Evolutionary conservation across 169 alveolate species (phyloP), one percentile per base, ranked within the genome.

Genomic region (Eimeria tenella): DNA sequence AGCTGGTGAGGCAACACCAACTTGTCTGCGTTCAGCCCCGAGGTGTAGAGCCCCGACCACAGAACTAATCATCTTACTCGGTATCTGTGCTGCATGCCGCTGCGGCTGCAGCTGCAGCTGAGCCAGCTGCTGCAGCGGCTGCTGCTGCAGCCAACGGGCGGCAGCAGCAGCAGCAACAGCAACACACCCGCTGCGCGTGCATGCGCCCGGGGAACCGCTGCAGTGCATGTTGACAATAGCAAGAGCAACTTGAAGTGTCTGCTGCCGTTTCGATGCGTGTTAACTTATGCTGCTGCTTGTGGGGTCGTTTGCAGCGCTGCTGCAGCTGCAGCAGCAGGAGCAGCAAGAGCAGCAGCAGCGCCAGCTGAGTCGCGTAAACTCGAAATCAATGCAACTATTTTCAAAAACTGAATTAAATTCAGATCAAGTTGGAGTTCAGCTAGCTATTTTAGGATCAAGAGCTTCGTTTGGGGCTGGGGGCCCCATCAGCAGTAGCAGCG

Each of bases 161-260:
- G 58, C 90, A 31, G 62, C 90, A 82, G 82, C 23, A 71, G 21
- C 82, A 71, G 82, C 10, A 25, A 11, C 68, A 19, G 87, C 70
- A n/a, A 63, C 87, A 7, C 68, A 58, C 17, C 68, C 70, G 15
- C 87, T 49, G 70, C 87, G 68, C 9, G 49, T 53, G 87, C 82
- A 71, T 71, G 82, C 90, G 70, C 90, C 62, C 4, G n/a, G 17
- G 31, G 90, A 56, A 55, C 74, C n/a, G 90, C 90, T 17, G 75
- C 90, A 82, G 55, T 82, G 90, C 90, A 82, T 82, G 70, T 10
- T 82, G 58, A 3, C 56, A 25, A 73, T 58, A 53, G 31, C 62
- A 62, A 82, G 50, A 21, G 52, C 60, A 19, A 21, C 73, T 82
- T 17, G 49, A 53, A 31, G 75, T 31, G 74, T 13, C 62, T 75